Percentiles rank a stretch among this genome's conserved stretches.
phyloP scores from a whole-genome alignment of 257 asterid genomes.

The Solanum piurae region DNA sequence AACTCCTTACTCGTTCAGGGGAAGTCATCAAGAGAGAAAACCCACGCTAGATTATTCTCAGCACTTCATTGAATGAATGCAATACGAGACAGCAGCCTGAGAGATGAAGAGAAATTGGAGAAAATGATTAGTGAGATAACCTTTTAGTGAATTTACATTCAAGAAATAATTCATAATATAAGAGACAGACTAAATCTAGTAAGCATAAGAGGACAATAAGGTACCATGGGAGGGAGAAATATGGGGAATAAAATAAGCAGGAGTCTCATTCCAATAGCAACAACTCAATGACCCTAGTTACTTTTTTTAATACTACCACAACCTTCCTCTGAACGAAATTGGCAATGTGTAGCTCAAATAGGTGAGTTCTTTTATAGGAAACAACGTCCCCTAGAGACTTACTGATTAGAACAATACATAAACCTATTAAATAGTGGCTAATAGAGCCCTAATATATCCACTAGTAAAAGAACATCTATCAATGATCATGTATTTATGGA shows the following conservation, averaged over 20 bases:
- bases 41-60: conserved; percentile 10
- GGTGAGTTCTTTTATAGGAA: neutral
- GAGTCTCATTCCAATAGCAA: neutral
- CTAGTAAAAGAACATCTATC: neutral
- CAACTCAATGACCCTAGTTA: neutral
- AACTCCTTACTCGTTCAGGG: conserved; percentile 46
- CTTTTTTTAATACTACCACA: neutral
- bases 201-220: neutral
- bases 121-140: neutral
- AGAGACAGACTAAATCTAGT: neutral
- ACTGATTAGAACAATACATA: neutral
- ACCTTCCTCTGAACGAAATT: neutral
- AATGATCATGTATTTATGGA: neutral
- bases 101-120: neutral
- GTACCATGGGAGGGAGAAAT: neutral
- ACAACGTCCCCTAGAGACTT: neutral
- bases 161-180: neutral
- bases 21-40: conserved; percentile 51
- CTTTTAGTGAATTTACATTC: neutral
- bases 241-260: neutral
- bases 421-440: neutral
- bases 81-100: neutral
- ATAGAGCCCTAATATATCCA: neutral
- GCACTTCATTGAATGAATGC: neutral
- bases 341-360: neutral